Conservation (phyloP, 2,329 filamentous ascomycete genomes). For the Aquanectria penicillioides region DNA sequence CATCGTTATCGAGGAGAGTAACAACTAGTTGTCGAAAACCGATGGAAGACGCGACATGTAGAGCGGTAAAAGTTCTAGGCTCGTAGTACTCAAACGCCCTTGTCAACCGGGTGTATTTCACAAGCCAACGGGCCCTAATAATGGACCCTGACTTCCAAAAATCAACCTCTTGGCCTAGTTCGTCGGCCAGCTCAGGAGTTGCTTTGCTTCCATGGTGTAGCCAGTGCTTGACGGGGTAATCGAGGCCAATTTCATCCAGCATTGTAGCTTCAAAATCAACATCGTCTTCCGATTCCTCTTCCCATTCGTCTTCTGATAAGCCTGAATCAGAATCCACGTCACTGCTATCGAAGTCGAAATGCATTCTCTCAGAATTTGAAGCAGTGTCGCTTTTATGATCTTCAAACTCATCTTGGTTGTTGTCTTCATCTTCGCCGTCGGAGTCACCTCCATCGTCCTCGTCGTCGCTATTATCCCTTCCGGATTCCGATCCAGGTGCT, state of each 20-base stretch:
- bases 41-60: constrained; percentile 51
- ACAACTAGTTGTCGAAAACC: constrained; percentile 52
- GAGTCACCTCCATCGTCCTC: not conserved
- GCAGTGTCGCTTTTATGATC: too few relatives aligned
- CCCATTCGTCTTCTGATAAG: too few relatives aligned
- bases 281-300: constrained; percentile 13
- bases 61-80: constrained; percentile 43
- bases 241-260: constrained; percentile 39
- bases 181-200: constrained; percentile 53
- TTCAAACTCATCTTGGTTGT: constrained; percentile 35
- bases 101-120: constrained; percentile 46
- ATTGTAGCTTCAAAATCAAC: constrained; percentile 39
- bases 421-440: constrained; percentile 30
- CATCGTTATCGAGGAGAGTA: constrained; percentile 50
- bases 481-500: too few relatives aligned
- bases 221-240: constrained; percentile 54
- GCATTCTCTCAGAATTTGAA: too few relatives aligned
- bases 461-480: constrained; percentile 17
- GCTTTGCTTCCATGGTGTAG: constrained; percentile 53
- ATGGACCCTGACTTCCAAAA: constrained; percentile 51
- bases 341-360: too few relatives aligned
- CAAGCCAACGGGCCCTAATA: constrained; percentile 51
- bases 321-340: too few relatives aligned
- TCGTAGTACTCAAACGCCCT: constrained; percentile 44
- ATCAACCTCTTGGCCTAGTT: constrained; percentile 48